A percentile compares a stretch with the other conserved stretches of the same genome.
These are phyloP conservation scores for Parietichytrium sp. DNA, from an alignment of 108 stramenopile species.

Conservation along the genomic window DNA sequence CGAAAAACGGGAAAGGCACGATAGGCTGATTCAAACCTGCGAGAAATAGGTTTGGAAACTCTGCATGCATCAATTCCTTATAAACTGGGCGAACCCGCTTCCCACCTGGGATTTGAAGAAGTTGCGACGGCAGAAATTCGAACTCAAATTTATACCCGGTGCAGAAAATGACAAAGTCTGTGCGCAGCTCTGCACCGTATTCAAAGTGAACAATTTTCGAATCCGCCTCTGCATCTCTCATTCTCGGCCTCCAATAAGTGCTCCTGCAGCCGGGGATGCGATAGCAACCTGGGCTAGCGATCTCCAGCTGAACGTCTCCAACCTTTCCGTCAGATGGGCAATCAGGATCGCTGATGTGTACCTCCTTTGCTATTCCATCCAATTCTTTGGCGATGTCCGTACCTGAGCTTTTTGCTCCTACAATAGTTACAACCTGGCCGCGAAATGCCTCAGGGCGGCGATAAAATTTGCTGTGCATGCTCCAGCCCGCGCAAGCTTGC, in stretches of 20 bases:
- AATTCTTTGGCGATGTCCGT: constrained; percentile 14
- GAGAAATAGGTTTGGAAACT: background rate
- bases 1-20: constrained; percentile 32
- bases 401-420: constrained; percentile 38
- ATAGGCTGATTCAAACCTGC: constrained; percentile 25
- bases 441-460: background rate
- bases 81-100: constrained; percentile 11
- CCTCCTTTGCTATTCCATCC: constrained; percentile 2
- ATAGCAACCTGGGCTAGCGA: background rate
- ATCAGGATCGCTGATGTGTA: background rate
- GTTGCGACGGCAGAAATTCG: background rate
- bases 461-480: background rate
- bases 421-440: background rate
- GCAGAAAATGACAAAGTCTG: constrained; percentile 15
- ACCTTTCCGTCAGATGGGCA: background rate
- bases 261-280: background rate
- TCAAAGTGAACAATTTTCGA: background rate
- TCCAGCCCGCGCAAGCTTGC: background rate
- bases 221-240: background rate
- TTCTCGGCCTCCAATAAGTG: background rate
- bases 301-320: background rate
- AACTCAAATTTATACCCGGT: constrained; percentile 29
- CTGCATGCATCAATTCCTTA: constrained; percentile 17
- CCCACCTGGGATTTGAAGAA: too few relatives aligned
- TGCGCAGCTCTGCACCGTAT: background rate